Percentiles rank a stretch among this genome's conserved stretches.
These are phyloP conservation scores for Metschnikowia lunata DNA, from an alignment of 805 yeast species.

Conservation along the genomic window DNA sequence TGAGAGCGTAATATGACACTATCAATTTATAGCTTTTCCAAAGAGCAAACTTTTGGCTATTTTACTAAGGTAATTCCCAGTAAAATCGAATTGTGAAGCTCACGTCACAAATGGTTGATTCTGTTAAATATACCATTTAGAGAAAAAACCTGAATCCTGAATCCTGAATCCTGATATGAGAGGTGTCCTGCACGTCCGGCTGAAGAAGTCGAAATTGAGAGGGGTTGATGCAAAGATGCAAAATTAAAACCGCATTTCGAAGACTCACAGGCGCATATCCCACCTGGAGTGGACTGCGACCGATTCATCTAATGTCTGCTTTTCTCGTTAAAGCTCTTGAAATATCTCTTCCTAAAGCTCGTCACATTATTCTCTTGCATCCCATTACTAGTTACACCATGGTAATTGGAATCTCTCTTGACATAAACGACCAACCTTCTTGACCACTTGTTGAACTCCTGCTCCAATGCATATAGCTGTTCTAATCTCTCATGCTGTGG, in stretches of 20 bases:
- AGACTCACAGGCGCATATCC: slow-evolving; percentile 18
- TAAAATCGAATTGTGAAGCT: too few species aligned
- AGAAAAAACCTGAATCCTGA: too few species aligned
- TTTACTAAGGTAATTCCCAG: too few species aligned
- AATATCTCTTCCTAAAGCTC: slow-evolving; percentile 71
- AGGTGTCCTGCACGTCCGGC: too few species aligned
- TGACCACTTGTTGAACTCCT: slow-evolving; percentile 91
- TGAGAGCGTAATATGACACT: too few species aligned
- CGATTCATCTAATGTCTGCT: slow-evolving; percentile 16
- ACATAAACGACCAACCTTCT: slow-evolving; percentile 79
- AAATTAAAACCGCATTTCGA: slow-evolving; percentile 13
- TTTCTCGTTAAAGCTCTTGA: slow-evolving; percentile 53
- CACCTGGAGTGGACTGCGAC: not conserved
- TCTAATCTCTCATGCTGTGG: slow-evolving; percentile 78
- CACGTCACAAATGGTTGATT: too few species aligned
- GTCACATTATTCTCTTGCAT: slow-evolving; percentile 46
- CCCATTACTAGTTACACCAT: slow-evolving; percentile 45
- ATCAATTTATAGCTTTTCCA: too few species aligned
- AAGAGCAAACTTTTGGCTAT: too few species aligned
- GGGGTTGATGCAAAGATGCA: not conserved
- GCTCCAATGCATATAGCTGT: slow-evolving; percentile 70
- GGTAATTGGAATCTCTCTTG: slow-evolving; percentile 48
- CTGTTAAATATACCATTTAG: too few species aligned
- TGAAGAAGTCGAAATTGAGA: not conserved
- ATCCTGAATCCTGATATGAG: too few species aligned